These are phyloP conservation scores for Sporisorium reilianum DNA, from an alignment of 1,284 basidiomycete genomes.

Conservation along the genomic window DNA sequence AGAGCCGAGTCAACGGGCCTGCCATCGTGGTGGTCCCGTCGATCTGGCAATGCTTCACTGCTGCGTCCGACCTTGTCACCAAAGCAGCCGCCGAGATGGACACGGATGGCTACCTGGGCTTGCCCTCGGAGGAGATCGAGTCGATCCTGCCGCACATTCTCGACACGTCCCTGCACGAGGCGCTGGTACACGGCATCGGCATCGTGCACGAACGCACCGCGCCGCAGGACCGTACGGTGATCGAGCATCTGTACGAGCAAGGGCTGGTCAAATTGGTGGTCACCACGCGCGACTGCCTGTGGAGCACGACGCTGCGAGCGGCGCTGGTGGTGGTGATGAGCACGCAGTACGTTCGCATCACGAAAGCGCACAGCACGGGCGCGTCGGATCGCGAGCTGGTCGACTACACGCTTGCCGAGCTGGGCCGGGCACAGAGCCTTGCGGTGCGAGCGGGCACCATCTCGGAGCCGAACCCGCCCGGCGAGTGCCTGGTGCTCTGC, in stretches of 20 bases:
- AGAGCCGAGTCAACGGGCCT: conserved; percentile 72
- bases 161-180: conserved; percentile 79
- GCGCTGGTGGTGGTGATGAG: conserved; percentile 88
- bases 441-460: conserved; percentile 76
- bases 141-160: conserved; percentile 76
- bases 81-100: conserved; percentile 83
- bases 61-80: conserved; percentile 87
- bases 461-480: conserved; percentile 45
- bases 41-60: conserved; percentile 79
- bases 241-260: conserved; percentile 85
- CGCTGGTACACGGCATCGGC: conserved; percentile 88
- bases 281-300: conserved; percentile 83
- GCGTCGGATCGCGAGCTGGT: conserved; percentile 76
- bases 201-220: conserved; percentile 83
- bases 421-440: conserved; percentile 90
- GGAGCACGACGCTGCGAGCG: conserved; percentile 85
- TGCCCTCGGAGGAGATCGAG: conserved; percentile 76
- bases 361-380: conserved; percentile 28
- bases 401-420: conserved; percentile 83
- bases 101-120: conserved; percentile 76
- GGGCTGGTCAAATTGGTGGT: conserved; percentile 86
- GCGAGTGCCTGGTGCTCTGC: conserved; percentile 79
- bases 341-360: conserved; percentile 82
- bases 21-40: conserved; percentile 93
- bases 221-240: conserved; percentile 79